These are phyloP conservation scores for Starmerella potacharoeniae DNA, from an alignment of 805 yeast genomes.

Conservation along the genomic window DNA sequence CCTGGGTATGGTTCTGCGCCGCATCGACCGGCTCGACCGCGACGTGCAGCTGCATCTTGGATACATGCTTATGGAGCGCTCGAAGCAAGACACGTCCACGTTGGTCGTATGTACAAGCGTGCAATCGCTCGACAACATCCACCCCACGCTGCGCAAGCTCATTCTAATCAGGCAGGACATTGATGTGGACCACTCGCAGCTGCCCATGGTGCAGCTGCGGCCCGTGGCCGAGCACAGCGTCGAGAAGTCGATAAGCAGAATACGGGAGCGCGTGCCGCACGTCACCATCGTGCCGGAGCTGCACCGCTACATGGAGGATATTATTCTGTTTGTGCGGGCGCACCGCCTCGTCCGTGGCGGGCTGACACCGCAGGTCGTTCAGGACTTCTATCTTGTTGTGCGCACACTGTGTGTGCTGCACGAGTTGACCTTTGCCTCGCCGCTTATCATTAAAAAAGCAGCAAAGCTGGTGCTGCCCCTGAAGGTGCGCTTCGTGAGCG, in stretches of 20 bases:
- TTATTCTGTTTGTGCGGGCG: constrained; percentile 40
- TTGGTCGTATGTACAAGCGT: constrained; percentile 11
- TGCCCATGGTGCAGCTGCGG: constrained; percentile 10
- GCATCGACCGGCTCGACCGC: constrained; percentile 9
- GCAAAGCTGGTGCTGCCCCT: constrained; percentile 41
- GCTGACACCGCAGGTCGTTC: constrained; percentile 36
- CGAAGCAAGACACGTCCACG: neutral
- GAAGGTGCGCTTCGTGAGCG: constrained; percentile 32
- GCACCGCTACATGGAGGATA: constrained; percentile 44
- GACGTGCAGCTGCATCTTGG: constrained; percentile 13
- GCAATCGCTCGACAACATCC: constrained; percentile 2
- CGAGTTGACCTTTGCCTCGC: constrained; percentile 39
- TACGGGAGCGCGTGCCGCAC: neutral
- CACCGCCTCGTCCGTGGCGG: constrained; percentile 48
- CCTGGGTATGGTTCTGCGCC: constrained; percentile 1
- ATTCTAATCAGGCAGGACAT: constrained; percentile 15
- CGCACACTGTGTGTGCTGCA: constrained; percentile 35
- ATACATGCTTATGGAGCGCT: constrained; percentile 8
- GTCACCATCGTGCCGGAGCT: constrained; percentile 41
- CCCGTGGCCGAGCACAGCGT: neutral
- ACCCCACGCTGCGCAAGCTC: constrained; percentile 13
- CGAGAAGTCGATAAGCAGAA: neutral
- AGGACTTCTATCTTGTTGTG: constrained; percentile 34
- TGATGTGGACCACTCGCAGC: constrained; percentile 4
- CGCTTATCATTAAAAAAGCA: constrained; percentile 41